Percentiles rank a stretch among this genome's conserved stretches.
Evolutionary conservation across 768 basidiomycete species (phyloP).

Genomic region (Collybia nuda): DNA sequence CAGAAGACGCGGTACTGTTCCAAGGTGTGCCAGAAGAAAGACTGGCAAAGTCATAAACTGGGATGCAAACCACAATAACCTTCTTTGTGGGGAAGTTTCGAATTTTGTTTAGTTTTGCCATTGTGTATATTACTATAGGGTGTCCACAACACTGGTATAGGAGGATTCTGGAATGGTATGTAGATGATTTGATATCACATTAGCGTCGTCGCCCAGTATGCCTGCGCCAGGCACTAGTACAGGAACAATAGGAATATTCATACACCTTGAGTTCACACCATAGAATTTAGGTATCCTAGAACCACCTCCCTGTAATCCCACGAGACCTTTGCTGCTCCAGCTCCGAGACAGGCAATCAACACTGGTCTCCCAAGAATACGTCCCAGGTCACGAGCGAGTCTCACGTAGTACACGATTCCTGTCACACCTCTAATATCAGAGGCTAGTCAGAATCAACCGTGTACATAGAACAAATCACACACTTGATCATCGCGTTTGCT

Average conservation of each 20-base stretch:
- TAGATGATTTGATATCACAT: too few relatives aligned
- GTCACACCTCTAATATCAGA: constrained; percentile 18
- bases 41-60: constrained; percentile 34
- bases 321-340: constrained; percentile 21
- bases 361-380: constrained; percentile 26
- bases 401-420: constrained; percentile 25
- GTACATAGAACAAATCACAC: constrained; percentile 8
- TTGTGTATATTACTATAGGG: too few relatives aligned
- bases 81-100: too few relatives aligned
- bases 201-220: too few relatives aligned
- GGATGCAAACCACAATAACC: background rate
- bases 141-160: too few relatives aligned
- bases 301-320: constrained; percentile 25
- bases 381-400: constrained; percentile 25
- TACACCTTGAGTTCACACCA: constrained; percentile 4
- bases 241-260: too few relatives aligned
- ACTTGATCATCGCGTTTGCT: constrained; percentile 32
- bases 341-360: constrained; percentile 17
- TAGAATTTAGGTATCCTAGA: constrained; percentile 10
- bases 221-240: too few relatives aligned
- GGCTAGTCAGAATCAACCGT: background rate
- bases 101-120: too few relatives aligned
- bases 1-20: constrained; percentile 33
- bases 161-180: too few relatives aligned
- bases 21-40: constrained; percentile 31